Percentiles rank a stretch among this genome's conserved stretches.
Evolutionary conservation across 225 moss, liverwort and hornwort genomes (phyloP).

Genomic region (Neckera pumila): DNA sequence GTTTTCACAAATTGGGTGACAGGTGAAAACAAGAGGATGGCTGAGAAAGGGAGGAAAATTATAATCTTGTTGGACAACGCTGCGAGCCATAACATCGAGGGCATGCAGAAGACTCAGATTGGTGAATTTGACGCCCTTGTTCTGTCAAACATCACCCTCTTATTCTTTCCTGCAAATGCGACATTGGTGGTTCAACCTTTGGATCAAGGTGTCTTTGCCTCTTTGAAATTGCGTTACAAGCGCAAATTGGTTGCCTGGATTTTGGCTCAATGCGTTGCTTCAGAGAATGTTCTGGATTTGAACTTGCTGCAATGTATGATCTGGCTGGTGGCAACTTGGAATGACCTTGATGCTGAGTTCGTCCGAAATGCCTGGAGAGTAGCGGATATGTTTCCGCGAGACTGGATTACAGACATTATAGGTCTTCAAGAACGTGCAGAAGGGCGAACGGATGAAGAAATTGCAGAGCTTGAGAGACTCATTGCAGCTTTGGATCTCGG

Average conservation of each 20-base stretch:
- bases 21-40: neutral
- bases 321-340: neutral
- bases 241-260: neutral
- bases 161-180: neutral
- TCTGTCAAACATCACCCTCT: neutral
- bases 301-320: conserved; percentile 1
- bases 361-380: neutral
- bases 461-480: neutral
- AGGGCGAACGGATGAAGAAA: neutral
- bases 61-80: neutral
- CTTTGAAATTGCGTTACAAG: neutral
- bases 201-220: neutral
- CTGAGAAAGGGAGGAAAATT: neutral
- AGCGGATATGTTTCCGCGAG: neutral
- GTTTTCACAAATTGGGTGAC: neutral
- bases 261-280: neutral
- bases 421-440: neutral
- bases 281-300: neutral
- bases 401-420: neutral
- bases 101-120: neutral
- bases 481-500: neutral
- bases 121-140: neutral
- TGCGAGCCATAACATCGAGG: neutral
- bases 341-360: neutral
- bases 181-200: neutral